Evolutionary conservation across 1,284 basidiomycete species (phyloP).

Genomic region (Trametes pubescens): DNA sequence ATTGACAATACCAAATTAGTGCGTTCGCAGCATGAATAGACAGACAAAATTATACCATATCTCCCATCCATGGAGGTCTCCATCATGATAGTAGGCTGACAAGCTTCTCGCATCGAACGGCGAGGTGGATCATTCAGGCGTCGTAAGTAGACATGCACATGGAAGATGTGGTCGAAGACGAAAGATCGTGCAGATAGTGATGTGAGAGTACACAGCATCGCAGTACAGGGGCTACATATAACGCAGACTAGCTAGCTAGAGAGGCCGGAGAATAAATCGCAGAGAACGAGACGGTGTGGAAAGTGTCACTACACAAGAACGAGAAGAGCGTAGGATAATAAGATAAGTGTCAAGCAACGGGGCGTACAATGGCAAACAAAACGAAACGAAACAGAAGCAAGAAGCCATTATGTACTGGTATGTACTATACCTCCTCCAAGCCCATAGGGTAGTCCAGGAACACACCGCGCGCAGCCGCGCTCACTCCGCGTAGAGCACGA

Average conservation of each 20-base stretch:
- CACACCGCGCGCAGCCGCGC: background rate
- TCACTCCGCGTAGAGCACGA: conserved; percentile 87
- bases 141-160: background rate
- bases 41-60: no score
- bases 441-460: conserved; percentile 6
- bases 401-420: conserved; percentile 29
- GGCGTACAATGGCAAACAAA: conserved; percentile 21
- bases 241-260: conserved; percentile 29
- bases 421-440: conserved; percentile 18
- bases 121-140: no score
- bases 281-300: conserved; percentile 26
- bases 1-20: no score
- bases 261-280: conserved; percentile 7
- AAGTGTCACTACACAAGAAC: conserved; percentile 19
- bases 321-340: conserved; percentile 40
- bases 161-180: background rate
- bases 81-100: background rate
- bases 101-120: no score
- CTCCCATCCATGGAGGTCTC: background rate
- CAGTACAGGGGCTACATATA: conserved; percentile 32
- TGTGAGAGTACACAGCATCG: conserved; percentile 22
- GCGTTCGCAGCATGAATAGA: no score
- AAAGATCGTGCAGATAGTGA: conserved; percentile 18
- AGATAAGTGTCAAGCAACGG: conserved; percentile 36
- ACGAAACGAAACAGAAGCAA: conserved; percentile 20